A percentile compares a stretch with the other conserved stretches of the same genome.
Evolutionary conservation across 257 asterid species (phyloP).

Genomic region (Datura wrightii): DNA sequence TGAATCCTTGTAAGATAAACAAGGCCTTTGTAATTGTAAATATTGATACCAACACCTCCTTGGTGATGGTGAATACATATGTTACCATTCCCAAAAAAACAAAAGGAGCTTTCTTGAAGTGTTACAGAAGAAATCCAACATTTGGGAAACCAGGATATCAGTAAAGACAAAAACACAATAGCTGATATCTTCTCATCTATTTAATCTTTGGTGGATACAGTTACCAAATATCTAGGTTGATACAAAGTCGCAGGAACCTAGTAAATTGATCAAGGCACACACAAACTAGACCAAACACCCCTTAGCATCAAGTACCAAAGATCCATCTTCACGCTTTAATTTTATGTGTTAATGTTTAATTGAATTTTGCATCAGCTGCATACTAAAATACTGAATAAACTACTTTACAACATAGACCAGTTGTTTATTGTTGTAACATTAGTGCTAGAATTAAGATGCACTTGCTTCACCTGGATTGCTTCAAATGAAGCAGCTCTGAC

Average conservation of each 20-base stretch:
- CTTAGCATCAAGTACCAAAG: background rate
- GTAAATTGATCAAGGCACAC: background rate
- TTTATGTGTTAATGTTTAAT: background rate
- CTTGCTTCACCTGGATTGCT: too few relatives aligned
- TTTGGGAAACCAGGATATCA: background rate
- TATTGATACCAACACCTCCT: background rate
- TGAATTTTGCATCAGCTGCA: background rate
- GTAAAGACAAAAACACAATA: background rate
- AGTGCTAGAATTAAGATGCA: background rate
- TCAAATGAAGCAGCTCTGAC: too few relatives aligned
- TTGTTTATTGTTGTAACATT: background rate
- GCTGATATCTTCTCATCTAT: background rate
- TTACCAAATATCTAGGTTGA: background rate
- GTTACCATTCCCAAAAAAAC: background rate
- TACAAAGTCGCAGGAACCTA: background rate
- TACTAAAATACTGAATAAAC: background rate
- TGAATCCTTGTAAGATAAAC: background rate
- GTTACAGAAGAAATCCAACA: background rate
- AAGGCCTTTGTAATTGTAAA: background rate
- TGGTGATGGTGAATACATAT: background rate
- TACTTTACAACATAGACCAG: background rate
- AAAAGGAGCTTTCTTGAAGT: background rate
- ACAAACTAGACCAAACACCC: background rate
- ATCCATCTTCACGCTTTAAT: background rate
- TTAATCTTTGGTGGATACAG: background rate